phyloP scores from a whole-genome alignment of 305 asterid species.

The Lippia alba region DNA sequence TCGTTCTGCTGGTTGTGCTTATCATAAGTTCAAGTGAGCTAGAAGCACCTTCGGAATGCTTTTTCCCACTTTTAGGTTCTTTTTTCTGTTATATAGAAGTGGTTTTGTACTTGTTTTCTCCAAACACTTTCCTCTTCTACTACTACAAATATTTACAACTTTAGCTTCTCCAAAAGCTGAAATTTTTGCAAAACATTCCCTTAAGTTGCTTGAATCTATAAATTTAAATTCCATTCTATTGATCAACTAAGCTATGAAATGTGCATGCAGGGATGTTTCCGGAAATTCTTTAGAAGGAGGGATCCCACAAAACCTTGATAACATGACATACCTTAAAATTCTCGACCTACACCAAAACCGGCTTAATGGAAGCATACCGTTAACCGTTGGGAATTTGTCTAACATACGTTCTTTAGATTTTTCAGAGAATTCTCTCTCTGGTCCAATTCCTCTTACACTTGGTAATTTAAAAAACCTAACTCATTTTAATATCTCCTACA shows the following conservation, averaged over 20 bases:
- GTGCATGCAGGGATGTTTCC: slow-evolving; percentile 70
- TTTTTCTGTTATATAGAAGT: too few relatives aligned
- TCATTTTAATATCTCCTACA: slow-evolving; percentile 78
- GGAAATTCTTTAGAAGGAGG: slow-evolving; percentile 68
- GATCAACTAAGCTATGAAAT: slow-evolving; percentile 21
- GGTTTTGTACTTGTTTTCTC: too few relatives aligned
- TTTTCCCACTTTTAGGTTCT: too few relatives aligned
- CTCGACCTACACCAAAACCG: slow-evolving; percentile 78
- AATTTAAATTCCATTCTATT: slow-evolving; percentile 16
- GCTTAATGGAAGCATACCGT: slow-evolving; percentile 68
- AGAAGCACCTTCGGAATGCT: too few relatives aligned
- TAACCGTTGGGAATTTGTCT: slow-evolving; percentile 64
- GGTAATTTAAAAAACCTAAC: slow-evolving; percentile 61
- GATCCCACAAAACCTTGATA: slow-evolving; percentile 59
- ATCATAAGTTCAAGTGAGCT: too few relatives aligned
- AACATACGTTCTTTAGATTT: slow-evolving; percentile 68
- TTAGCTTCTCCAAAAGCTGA: not conserved
- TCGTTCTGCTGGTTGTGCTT: too few relatives aligned
- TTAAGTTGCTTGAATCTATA: not conserved
- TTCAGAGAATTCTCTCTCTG: slow-evolving; percentile 63
- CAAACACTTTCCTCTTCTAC: too few relatives aligned
- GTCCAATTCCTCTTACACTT: slow-evolving; percentile 62
- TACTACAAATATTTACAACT: too few relatives aligned
- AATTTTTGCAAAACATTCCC: not conserved
- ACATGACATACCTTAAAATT: slow-evolving; percentile 67